Conservation (phyloP, 306 rosid genomes). For the Ochetophila trinervis region DNA sequence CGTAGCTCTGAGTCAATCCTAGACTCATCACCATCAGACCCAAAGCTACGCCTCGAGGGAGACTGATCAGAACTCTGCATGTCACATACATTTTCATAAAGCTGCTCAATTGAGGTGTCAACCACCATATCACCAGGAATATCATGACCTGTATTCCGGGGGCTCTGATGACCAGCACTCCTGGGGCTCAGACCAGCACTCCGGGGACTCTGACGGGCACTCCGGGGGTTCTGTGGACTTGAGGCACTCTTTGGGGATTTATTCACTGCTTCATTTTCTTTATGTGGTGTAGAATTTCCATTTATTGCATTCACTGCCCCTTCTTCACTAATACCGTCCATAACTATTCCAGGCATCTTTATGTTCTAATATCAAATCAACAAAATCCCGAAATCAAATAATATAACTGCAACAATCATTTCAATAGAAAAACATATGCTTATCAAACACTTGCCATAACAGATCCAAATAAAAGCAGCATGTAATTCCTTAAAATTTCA, state of each 20-base stretch:
- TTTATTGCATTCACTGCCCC: slow-evolving; percentile 34
- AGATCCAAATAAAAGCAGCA: slow-evolving; percentile 1
- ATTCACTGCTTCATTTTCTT: slow-evolving; percentile 30
- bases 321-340: slow-evolving; percentile 41
- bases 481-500: slow-evolving; percentile 5
- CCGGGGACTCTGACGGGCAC: background rate
- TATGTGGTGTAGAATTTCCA: slow-evolving; percentile 29
- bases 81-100: slow-evolving; percentile 94
- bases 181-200: slow-evolving; percentile 1
- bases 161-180: slow-evolving; percentile 44
- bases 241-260: slow-evolving; percentile 36
- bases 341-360: slow-evolving; percentile 66
- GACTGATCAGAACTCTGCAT: slow-evolving; percentile 98
- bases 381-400: slow-evolving; percentile 33
- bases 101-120: slow-evolving; percentile 86
- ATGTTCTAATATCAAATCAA: slow-evolving; percentile 16
- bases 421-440: background rate
- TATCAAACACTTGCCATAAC: slow-evolving; percentile 17
- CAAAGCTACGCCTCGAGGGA: slow-evolving; percentile 69
- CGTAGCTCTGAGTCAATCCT: slow-evolving; percentile 86
- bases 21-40: slow-evolving; percentile 90
- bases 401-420: slow-evolving; percentile 29
- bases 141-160: slow-evolving; percentile 21
- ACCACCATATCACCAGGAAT: slow-evolving; percentile 42
- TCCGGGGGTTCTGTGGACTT: slow-evolving; percentile 39